These are phyloP conservation scores for Pseudogymnoascus sp. DNA, from an alignment of 2,329 filamentous ascomycete genomes.

Conservation along the genomic window DNA sequence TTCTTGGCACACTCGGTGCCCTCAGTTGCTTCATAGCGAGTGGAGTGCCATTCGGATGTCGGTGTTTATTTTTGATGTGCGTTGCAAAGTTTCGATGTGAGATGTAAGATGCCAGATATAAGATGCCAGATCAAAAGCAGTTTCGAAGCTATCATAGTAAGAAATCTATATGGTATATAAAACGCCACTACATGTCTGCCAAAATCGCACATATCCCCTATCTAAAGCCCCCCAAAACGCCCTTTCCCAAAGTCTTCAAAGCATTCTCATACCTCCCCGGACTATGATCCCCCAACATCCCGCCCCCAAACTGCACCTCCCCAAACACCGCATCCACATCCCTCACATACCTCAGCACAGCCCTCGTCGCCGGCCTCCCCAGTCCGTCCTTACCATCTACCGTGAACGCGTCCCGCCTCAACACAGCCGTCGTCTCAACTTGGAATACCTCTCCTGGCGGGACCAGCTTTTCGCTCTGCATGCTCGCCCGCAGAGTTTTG, in stretches of 20 bases:
- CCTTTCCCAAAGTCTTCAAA: slow-evolving; percentile 49
- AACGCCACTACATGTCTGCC: not conserved
- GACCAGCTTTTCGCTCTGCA: slow-evolving; percentile 61
- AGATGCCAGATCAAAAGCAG: too few species aligned
- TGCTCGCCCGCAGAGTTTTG: slow-evolving; percentile 55
- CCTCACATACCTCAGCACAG: slow-evolving; percentile 61
- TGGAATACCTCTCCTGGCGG: slow-evolving; percentile 71
- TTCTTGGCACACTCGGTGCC: too few species aligned
- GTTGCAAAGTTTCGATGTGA: too few species aligned
- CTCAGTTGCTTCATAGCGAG: too few species aligned
- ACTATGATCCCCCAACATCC: slow-evolving; percentile 69
- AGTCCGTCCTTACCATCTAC: slow-evolving; percentile 31
- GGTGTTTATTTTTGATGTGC: too few species aligned
- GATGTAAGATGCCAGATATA: too few species aligned
- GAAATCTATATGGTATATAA: slow-evolving; percentile 4
- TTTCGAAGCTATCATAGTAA: not conserved
- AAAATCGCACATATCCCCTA: not conserved
- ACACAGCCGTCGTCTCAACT: slow-evolving; percentile 58
- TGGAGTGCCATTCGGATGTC: too few species aligned
- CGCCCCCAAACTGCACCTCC: slow-evolving; percentile 62
- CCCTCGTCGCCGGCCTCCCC: slow-evolving; percentile 58
- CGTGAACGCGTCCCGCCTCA: slow-evolving; percentile 59
- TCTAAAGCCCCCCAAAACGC: slow-evolving; percentile 23
- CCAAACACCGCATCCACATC: slow-evolving; percentile 64
- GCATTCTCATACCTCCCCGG: slow-evolving; percentile 66